Evolutionary conservation across 208 protist species (phyloP).

Genomic region (Trypanosoma platydactyli): DNA sequence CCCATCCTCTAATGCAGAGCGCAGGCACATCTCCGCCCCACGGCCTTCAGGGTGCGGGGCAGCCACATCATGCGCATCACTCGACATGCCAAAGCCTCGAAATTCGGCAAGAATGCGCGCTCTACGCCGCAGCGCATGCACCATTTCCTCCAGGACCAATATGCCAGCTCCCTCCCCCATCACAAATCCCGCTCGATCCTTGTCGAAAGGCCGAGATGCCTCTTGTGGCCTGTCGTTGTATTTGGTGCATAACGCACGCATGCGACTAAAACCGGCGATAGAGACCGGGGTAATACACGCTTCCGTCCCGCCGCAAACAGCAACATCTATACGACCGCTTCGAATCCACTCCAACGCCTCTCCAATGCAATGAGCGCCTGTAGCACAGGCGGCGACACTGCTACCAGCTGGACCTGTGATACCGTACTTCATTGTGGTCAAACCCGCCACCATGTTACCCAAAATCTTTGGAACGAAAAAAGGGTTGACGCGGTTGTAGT

Average conservation of each 20-base stretch:
- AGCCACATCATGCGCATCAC: conserved; percentile 96
- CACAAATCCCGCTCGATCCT: conserved; percentile 92
- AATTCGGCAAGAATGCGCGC: conserved; percentile 91
- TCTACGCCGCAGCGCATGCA: conserved; percentile 81
- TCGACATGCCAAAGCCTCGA: conserved; percentile 79
- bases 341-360: conserved; percentile 92
- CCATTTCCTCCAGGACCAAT: conserved; percentile 92
- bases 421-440: conserved; percentile 87
- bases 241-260: conserved; percentile 91
- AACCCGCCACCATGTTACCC: conserved; percentile 96
- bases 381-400: conserved; percentile 96
- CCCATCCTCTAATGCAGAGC: conserved; percentile 70
- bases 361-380: conserved; percentile 96
- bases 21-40: conserved; percentile 88
- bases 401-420: conserved; percentile 92
- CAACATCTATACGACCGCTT: conserved; percentile 79
- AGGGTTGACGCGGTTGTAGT: conserved; percentile 79
- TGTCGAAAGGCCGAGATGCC: conserved; percentile 95
- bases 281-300: conserved; percentile 91
- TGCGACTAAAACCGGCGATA: conserved; percentile 93
- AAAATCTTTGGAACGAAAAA: conserved; percentile 97
- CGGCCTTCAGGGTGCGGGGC: conserved; percentile 88
- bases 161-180: conserved; percentile 97
- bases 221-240: conserved; percentile 87
- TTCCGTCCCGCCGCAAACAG: conserved; percentile 94